A percentile compares a stretch with the other conserved stretches of the same genome.
phyloP scores from a whole-genome alignment of 192 early-diverging fungal genomes.

The Coemansia sp. region DNA sequence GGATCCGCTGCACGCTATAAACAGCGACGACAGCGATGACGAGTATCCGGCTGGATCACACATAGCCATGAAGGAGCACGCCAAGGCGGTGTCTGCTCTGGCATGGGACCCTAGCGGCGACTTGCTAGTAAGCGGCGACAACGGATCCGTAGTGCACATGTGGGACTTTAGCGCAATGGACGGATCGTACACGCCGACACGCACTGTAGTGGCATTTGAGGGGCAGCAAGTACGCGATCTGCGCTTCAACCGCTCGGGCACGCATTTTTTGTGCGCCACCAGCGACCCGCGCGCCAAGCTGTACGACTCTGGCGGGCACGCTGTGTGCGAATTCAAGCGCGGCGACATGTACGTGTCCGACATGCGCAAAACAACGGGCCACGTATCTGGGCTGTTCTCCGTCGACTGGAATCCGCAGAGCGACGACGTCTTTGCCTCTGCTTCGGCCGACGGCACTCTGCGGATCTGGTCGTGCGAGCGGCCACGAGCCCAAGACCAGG shows the following conservation, averaged over 20 bases:
- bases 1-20: not conserved
- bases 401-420: slow-evolving; percentile 79
- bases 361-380: slow-evolving; percentile 80
- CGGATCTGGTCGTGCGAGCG: slow-evolving; percentile 79
- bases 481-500: slow-evolving; percentile 68
- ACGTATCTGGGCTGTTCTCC: slow-evolving; percentile 75
- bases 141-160: slow-evolving; percentile 79
- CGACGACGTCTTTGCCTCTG: slow-evolving; percentile 68
- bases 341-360: slow-evolving; percentile 96
- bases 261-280: slow-evolving; percentile 78
- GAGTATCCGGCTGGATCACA: slow-evolving; percentile 13
- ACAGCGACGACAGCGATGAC: not conserved
- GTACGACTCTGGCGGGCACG: slow-evolving; percentile 76
- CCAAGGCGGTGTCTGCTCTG: slow-evolving; percentile 61
- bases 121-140: slow-evolving; percentile 74
- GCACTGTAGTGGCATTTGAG: slow-evolving; percentile 74
- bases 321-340: slow-evolving; percentile 74
- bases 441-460: slow-evolving; percentile 77
- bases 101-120: slow-evolving; percentile 81
- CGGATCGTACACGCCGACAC: slow-evolving; percentile 67
- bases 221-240: slow-evolving; percentile 84
- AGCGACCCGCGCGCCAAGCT: slow-evolving; percentile 71
- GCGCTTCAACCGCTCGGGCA: slow-evolving; percentile 72
- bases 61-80: slow-evolving; percentile 13
- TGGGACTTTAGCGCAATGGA: slow-evolving; percentile 97